A percentile compares a stretch with the other conserved stretches of the same genome.
Conservation (phyloP, 2,329 filamentous ascomycete species). For the Fusarium fujikuroi region DNA sequence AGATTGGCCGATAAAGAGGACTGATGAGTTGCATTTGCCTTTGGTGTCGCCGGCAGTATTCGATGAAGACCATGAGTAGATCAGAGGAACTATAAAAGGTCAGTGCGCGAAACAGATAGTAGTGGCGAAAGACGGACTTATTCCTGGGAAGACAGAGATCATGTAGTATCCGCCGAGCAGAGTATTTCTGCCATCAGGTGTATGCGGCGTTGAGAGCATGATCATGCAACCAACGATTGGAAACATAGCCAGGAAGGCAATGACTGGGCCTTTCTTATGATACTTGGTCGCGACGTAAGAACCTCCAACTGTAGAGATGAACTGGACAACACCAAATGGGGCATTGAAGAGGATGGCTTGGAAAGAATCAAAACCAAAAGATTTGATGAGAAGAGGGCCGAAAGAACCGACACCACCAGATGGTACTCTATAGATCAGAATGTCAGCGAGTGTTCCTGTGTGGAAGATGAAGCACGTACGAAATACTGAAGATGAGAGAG, state of each 20-base stretch:
- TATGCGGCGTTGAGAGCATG: constrained; percentile 61
- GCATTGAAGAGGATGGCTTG: constrained; percentile 70
- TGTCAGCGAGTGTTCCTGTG: accelerated
- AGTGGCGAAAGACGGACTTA: constrained; percentile 5
- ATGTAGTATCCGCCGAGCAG: constrained; percentile 68
- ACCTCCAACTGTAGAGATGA: constrained; percentile 67
- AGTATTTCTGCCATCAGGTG: constrained; percentile 48
- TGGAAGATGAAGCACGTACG: constrained; percentile 47
- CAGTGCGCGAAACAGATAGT: accelerated
- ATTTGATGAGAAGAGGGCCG: constrained; percentile 66
- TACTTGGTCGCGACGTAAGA: constrained; percentile 65
- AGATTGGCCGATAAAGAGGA: constrained; percentile 70
- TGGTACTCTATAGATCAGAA: constrained; percentile 51
- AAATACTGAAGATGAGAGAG: constrained; percentile 61
- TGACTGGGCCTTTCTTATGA: constrained; percentile 67
- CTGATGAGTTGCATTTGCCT: constrained; percentile 70
- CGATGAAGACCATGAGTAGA: constrained; percentile 66
- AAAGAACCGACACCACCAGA: constrained; percentile 69
- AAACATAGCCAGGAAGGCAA: constrained; percentile 65
- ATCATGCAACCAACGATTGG: constrained; percentile 60
- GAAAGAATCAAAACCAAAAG: constrained; percentile 67
- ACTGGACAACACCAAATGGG: constrained; percentile 69
- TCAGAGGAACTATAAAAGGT: constrained; percentile 56
- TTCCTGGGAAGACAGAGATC: constrained; percentile 67
- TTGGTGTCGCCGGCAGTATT: constrained; percentile 75